Evolutionary conservation across 2,329 filamentous ascomycete genomes (phyloP), one percentile per base, ranked within the genome.

Genomic region (Leptographium flavum): DNA sequence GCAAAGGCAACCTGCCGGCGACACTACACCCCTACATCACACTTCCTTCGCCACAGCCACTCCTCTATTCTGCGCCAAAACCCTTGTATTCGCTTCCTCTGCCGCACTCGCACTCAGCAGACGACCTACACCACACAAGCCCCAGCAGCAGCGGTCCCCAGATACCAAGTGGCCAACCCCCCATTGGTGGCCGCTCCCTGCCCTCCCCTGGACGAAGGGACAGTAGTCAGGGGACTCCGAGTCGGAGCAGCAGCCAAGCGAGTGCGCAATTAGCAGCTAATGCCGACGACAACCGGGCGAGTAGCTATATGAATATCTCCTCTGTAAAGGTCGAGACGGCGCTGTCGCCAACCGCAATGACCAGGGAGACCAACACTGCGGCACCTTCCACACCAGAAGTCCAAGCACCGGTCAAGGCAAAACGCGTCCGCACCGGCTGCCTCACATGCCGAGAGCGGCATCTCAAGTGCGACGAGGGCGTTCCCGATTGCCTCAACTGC

Each of bases 381-480:
- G 13, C 13, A 21, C 10, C 15, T 42, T 28, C 42, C 11, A 28
- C 27, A 4, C 3, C 39, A n/a, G 10, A 39, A 11, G 9, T 33
- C 1, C 28, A 39, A 22, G 19, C 36, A 10, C 47, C 47, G 3
- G 5, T 32, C 15, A 52, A 51, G 25, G 40, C 52, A 15, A 45
- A 36, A 25, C 45, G 50, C 4, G 52, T 51, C 2, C 79, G 90
- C 39, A 95, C 88, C 3, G 88, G 88, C 32, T 95, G 88, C 60
- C 66, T 94, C 52, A 95, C 88, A 3, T 95, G 88, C 62, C 74
- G 88, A 53, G 84, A 94, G 60, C 71, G 87, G 39, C 88, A 94
- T 67, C 68, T 94, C 43, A 94, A 94, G 62, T 94, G 88, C 60
- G 88, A 94, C 57, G 87, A 94, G 61, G 80, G 70, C 5, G 55